Conservation (phyloP, 169 alveolate species). For the Eimeria praecox region DNA sequence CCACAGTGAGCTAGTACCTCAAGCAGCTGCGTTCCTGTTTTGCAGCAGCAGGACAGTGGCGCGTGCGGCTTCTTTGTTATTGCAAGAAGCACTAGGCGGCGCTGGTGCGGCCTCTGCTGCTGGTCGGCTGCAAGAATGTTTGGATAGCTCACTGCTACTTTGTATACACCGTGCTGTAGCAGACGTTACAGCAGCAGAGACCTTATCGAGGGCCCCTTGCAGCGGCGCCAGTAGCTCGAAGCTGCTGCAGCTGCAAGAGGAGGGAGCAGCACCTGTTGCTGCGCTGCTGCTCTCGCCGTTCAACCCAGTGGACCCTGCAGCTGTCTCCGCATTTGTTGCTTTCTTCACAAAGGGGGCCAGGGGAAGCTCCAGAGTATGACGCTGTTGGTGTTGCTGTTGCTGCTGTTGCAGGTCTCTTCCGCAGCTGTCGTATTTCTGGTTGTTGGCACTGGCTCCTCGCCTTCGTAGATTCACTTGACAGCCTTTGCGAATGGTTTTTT, state of each 20-base stretch:
- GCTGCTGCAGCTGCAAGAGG: slow-evolving; percentile 61
- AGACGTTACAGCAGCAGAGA: slow-evolving; percentile 5
- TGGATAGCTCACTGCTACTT: slow-evolving; percentile 51
- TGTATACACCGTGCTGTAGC: slow-evolving; percentile 53
- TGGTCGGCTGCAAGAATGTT: slow-evolving; percentile 68
- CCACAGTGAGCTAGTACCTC: slow-evolving; percentile 65
- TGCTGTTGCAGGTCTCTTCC: not conserved
- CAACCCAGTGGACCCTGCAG: slow-evolving; percentile 17
- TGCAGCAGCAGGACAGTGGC: slow-evolving; percentile 73
- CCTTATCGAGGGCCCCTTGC: not conserved
- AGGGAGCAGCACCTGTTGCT: slow-evolving; percentile 57
- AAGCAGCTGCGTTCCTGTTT: slow-evolving; percentile 70
- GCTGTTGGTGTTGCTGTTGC: slow-evolving; percentile 2
- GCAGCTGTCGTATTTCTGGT: not conserved
- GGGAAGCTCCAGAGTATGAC: slow-evolving; percentile 35
- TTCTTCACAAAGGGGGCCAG: slow-evolving; percentile 17
- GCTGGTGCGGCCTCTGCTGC: slow-evolving; percentile 37
- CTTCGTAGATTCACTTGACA: not conserved
- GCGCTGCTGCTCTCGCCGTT: slow-evolving; percentile 48
- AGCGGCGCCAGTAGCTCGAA: slow-evolving; percentile 53
- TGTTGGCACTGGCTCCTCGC: not conserved
- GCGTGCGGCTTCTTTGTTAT: slow-evolving; percentile 61
- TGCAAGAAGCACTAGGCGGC: slow-evolving; percentile 50
- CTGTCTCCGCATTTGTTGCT: slow-evolving; percentile 41
- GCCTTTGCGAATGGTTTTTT: not conserved